Base-by-base conservation (phyloP, 139 green algal genomes). In the Chlorella ohadii region DNA sequence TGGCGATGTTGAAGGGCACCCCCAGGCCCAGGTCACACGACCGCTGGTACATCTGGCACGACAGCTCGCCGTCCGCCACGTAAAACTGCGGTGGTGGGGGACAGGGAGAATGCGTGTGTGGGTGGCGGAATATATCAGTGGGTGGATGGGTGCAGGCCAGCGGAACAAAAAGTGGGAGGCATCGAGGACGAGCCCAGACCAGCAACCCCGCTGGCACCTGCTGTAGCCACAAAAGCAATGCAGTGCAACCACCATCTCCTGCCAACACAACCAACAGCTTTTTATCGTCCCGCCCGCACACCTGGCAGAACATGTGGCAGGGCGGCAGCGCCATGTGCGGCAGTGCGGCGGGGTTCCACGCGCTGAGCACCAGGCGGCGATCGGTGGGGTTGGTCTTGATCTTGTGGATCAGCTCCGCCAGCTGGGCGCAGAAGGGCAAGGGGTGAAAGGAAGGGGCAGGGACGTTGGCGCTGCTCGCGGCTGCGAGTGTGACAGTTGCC, bases 1-100 rank as follows among this genome's bases (percentile, higher is more conserved):
- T 95, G 28, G 97, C 97, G 84, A 99, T 99, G 95, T 99, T 99
- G 96, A 99, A 99, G 47, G 97, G 97, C 84, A 99, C 97, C 11
- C 97, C 97, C 51, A 99, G 92, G n/a, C 97, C 97, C 57, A 99
- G 92, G 89, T 99, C 97, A 79, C 94, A 98, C 17, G 93, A 98
- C 28, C 97, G 94, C 93, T 99, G 97, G 89, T 99, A 99, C 95
- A 99, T 98, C 86, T 98, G 93, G 88, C 97, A 99, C 23, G 89
- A 96, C 66, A 99, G 91, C 92, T 99, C 97, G 22, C 97, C 96
- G 81, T 98, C 86, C 0, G 95, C 94, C 77, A 99, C 97, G 90
- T 98, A 99, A 63, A 99, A 99, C 95, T 99, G 94, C 87, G 36
- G 61, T 23, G 9, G 7, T 9, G 16, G 23, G 38, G 39, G 3